Base-by-base conservation (phyloP, 1,284 basidiomycete species). In the Termitomyces sp. region DNA sequence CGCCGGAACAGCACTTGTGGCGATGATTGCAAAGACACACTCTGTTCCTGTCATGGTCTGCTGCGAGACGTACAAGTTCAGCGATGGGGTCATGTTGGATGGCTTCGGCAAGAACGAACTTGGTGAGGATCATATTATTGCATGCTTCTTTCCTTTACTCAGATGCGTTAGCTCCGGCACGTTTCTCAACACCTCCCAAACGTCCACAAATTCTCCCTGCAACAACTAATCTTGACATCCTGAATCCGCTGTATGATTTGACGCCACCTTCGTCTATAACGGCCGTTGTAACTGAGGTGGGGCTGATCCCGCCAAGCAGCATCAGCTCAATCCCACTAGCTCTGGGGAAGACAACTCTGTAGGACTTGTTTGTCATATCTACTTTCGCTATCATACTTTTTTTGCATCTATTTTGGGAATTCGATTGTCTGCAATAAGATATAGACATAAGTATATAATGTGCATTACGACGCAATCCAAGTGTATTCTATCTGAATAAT, bases 61-160 rank as follows among this genome's bases (percentile, higher is more conserved):
- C 63, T 97, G 95, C 62, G 97, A 99, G 72, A 99, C 97, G 16
- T 98, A 98, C 77, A 99, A 99, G 69, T 98, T 97, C 64, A 90
- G 90, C 19, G 97, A 99, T 62, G 83, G 86, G 33, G 88, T 99
- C 33, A 88, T 93, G 68, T 76, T 99, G 46, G 97, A 99, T 69
- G 90, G 90, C 30, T 93, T 99, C 59, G 93, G 92, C 28, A 93
- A 91, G 68, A 99, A 99, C 67, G 97, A 99, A 71, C 75, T 97
- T 33, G 93, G 94, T 87, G 62, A 65, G n/a, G 76, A 54, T 28
- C 24, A 38, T 50, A 35, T 35, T 14, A 30, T 52, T 19, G 30
- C 16, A 16, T 42, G 7, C 5, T 13, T 5, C 8, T 40, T 9
- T 19, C n/a, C 28, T 37, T 24, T 55, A 44, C 57, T 63, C 70